Evolutionary conservation across 306 rosid species (phyloP).

Genomic region (Nissolia schottii): DNA sequence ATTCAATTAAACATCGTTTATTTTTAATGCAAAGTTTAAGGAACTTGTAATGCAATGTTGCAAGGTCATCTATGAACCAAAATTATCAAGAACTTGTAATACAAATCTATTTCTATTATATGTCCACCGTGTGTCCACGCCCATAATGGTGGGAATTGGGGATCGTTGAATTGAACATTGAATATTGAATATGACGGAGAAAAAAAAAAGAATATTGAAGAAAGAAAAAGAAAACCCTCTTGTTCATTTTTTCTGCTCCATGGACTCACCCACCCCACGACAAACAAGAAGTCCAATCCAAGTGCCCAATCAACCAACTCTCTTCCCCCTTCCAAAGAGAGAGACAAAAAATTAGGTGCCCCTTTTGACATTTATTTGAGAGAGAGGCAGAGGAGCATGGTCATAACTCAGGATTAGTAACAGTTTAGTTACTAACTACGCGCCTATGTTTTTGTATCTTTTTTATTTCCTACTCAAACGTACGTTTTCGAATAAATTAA

Average conservation of each 20-base stretch:
- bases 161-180: no score
- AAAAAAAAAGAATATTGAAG: no score
- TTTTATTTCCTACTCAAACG: no score
- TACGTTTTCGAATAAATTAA: no score
- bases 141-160: not conserved
- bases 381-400: not conserved
- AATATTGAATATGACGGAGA: no score
- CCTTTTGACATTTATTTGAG: slow-evolving; percentile 26
- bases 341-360: slow-evolving; percentile 26
- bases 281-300: not conserved
- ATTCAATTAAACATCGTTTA: not conserved
- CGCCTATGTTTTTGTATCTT: no score
- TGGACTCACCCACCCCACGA: not conserved
- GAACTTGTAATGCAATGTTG: not conserved
- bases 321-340: not conserved
- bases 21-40: not conserved
- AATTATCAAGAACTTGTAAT: no score
- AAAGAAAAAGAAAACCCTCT: not conserved
- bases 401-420: no score
- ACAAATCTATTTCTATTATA: no score
- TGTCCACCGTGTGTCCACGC: not conserved
- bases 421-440: no score
- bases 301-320: not conserved
- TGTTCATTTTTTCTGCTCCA: not conserved
- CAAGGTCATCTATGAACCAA: not conserved